Evolutionary conservation across 345 rosid species (phyloP).

Genomic region (Pistacia vera): DNA sequence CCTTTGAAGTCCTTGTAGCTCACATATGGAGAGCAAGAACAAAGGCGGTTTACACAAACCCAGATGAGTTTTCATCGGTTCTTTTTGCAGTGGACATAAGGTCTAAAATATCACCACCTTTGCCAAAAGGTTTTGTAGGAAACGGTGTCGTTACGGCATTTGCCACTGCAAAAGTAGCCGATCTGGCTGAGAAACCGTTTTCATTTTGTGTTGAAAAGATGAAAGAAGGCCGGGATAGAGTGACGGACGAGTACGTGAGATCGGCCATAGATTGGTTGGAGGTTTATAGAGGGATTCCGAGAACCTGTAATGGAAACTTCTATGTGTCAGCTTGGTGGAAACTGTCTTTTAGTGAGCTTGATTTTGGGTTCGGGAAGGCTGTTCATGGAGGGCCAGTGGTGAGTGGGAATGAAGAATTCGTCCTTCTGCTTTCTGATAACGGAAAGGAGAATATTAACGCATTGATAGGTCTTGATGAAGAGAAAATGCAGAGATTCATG

Average conservation of each 20-base stretch:
- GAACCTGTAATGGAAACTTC: slow-evolving; percentile 25
- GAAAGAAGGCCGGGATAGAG: slow-evolving; percentile 23
- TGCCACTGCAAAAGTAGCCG: slow-evolving; percentile 23
- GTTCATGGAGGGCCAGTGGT: slow-evolving; percentile 21
- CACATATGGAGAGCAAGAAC: slow-evolving; percentile 27
- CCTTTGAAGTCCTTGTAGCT: slow-evolving; percentile 23
- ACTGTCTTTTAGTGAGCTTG: slow-evolving; percentile 23
- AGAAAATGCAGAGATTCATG: slow-evolving; percentile 25
- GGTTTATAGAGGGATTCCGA: slow-evolving; percentile 25
- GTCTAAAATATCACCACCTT: slow-evolving; percentile 12
- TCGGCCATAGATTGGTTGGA: slow-evolving; percentile 33
- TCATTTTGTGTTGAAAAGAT: slow-evolving; percentile 22
- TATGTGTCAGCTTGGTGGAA: slow-evolving; percentile 34
- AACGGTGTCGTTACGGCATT: slow-evolving; percentile 27
- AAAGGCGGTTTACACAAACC: slow-evolving; percentile 2
- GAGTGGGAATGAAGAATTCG: slow-evolving; percentile 30
- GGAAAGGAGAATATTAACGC: slow-evolving; percentile 8
- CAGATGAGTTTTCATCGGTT: slow-evolving; percentile 18
- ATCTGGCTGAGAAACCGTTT: slow-evolving; percentile 22
- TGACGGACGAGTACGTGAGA: slow-evolving; percentile 24
- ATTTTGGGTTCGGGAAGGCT: slow-evolving; percentile 32
- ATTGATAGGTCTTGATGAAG: slow-evolving; percentile 26
- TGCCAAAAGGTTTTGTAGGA: slow-evolving; percentile 24
- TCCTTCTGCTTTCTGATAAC: slow-evolving; percentile 21
- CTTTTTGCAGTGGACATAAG: slow-evolving; percentile 31